phyloP scores from a whole-genome alignment of 2,329 filamentous ascomycete species.

The Scytalidium lignicola region DNA sequence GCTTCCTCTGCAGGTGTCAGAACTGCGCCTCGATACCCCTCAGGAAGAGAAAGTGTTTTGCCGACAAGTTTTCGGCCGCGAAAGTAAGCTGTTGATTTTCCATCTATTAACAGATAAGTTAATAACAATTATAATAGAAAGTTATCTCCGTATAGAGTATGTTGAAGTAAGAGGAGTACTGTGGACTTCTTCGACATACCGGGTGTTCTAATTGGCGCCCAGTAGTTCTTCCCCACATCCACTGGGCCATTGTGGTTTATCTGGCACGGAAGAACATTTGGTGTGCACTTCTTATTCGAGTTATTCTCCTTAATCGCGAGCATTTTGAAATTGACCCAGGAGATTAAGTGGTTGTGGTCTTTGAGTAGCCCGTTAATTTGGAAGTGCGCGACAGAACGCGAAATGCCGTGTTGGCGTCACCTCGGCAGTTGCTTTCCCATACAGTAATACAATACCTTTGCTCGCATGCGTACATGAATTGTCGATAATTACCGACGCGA shows the following conservation, averaged over 20 bases:
- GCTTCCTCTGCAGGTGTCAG: conserved; percentile 41
- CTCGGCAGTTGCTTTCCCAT: neutral
- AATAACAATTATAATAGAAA: conserved; percentile 1
- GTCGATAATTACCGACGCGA: too few relatives aligned
- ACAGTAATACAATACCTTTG: too few relatives aligned
- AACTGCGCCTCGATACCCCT: conserved; percentile 65
- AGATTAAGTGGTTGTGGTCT: neutral
- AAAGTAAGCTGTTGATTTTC: conserved; percentile 58
- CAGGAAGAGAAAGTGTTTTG: conserved; percentile 59
- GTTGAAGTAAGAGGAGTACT: neutral
- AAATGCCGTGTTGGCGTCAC: neutral
- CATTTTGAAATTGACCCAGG: conserved; percentile 11
- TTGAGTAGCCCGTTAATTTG: neutral
- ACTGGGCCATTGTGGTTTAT: conserved; percentile 75
- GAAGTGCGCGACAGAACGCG: neutral
- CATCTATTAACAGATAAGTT: conserved; percentile 34
- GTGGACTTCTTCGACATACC: conserved; percentile 33
- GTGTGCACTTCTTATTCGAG: conserved; percentile 20
- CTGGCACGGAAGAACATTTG: conserved; percentile 74
- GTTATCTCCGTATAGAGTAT: neutral
- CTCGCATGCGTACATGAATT: too few relatives aligned
- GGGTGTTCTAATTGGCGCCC: conserved; percentile 52
- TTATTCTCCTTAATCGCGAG: conserved; percentile 23
- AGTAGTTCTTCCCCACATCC: conserved; percentile 60
- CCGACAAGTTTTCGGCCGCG: conserved; percentile 76